phyloP scores from a whole-genome alignment of 345 rosid species.

The Streptanthus diversifolius region DNA sequence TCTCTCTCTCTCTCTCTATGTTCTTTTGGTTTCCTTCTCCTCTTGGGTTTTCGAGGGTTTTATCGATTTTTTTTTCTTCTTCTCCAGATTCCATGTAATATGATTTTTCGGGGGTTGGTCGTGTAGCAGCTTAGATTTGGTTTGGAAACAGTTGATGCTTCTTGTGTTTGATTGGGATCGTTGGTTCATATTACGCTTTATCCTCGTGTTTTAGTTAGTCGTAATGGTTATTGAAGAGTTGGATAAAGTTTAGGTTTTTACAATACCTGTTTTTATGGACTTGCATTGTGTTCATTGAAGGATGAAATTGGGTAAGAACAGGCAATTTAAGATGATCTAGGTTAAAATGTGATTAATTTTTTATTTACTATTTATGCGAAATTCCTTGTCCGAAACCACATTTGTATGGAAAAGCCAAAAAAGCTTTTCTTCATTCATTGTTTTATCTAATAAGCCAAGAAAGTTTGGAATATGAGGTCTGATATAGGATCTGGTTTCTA shows the following conservation, averaged over 20 bases:
- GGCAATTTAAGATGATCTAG: background rate
- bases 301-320: background rate
- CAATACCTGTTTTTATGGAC: background rate
- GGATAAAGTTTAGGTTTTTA: background rate
- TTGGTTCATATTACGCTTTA: background rate
- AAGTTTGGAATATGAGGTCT: background rate
- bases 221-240: background rate
- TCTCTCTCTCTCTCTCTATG: background rate
- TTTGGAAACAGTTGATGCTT: background rate
- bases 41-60: constrained; percentile 20
- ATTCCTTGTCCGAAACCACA: background rate
- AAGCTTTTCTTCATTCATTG: constrained; percentile 5
- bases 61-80: background rate
- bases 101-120: background rate
- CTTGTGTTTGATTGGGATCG: background rate
- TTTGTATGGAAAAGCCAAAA: too few relatives aligned
- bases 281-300: constrained; percentile 21
- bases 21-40: background rate
- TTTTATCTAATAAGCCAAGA: background rate
- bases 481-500: background rate
- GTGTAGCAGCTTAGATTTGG: background rate
- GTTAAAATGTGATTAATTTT: background rate
- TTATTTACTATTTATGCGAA: background rate
- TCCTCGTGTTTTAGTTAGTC: background rate
- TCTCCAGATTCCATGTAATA: background rate